phyloP scores from a whole-genome alignment of 805 yeast genomes.

The Sungouiozyma ichnusensis region DNA sequence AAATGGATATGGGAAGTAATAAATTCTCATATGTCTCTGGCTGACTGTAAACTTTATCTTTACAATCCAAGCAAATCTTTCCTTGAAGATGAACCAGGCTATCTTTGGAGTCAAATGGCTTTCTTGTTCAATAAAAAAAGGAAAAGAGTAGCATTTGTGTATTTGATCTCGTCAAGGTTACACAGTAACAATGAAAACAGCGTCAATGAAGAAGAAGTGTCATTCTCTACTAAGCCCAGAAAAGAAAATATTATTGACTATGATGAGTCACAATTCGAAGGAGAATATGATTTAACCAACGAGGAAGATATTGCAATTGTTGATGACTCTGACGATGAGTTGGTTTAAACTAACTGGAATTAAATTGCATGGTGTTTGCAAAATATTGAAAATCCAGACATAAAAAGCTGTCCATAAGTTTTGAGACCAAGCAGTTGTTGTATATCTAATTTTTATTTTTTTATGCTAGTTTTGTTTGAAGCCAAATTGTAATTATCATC shows the following conservation, averaged over 20 bases:
- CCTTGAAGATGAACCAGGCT: constrained; percentile 31
- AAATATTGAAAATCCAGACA: no score
- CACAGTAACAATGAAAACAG: constrained; percentile 32
- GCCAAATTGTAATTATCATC: background rate
- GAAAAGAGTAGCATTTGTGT: constrained; percentile 83
- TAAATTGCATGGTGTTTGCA: no score
- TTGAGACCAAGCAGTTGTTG: background rate
- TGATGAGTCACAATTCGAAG: constrained; percentile 31
- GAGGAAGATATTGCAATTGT: constrained; percentile 31
- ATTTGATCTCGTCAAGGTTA: constrained; percentile 47
- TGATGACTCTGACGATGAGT: constrained; percentile 28
- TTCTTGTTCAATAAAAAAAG: constrained; percentile 84
- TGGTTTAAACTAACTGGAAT: no score
- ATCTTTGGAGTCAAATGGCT: constrained; percentile 57
- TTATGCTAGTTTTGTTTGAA: background rate
- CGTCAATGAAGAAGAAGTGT: constrained; percentile 1
- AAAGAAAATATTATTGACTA: constrained; percentile 31
- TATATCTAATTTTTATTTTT: no score
- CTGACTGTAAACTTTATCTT: constrained; percentile 50
- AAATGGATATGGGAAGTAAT: constrained; percentile 85
- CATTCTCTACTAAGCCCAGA: constrained; percentile 15
- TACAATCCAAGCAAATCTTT: constrained; percentile 36
- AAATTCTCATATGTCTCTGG: constrained; percentile 63
- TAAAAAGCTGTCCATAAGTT: no score
- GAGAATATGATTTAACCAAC: constrained; percentile 38